Evolutionary conservation across 805 yeast species (phyloP), one percentile per base, ranked within the genome.

Genomic region (Yamadazyma insecticola): DNA sequence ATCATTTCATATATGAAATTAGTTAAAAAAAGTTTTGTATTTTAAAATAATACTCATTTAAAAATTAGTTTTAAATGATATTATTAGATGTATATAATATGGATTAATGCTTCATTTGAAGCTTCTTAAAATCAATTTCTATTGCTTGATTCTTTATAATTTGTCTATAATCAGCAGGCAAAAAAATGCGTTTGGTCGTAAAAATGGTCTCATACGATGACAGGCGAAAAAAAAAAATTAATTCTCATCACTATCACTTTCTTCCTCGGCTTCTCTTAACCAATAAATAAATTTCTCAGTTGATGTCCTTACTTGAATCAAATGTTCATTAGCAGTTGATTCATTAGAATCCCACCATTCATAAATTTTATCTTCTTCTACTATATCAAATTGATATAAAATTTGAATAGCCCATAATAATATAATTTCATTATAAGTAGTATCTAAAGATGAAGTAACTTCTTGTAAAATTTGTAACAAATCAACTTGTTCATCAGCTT

Each of bases 221-320:
- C n/a, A n/a, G n/a, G n/a, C n/a, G n/a, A n/a, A n/a, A n/a, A n/a
- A n/a, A n/a, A n/a, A n/a, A n/a, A n/a, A n/a, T 41, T 8, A 27
- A 13, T 16, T 6, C 22, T 29, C 20, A 10, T 26, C 30, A 19
- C 22, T 43, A 8, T 56, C 61, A 22, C 53, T 53, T 28, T 54
- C 55, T 45, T 78, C 87, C 40, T 75, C 82, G 1, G 96, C 97
- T 28, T 78, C 84, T 46, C 73, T 72, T 37, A 90, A 70, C 97
- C 97, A 89, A 13, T 79, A 84, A 13, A 90, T 70, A 79, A 90
- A 90, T 54, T 78, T 81, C 6, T 61, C 73, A 2, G 86, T 78
- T 42, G 75, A 66, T 17, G 51, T 63, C 36, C 81, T 72, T 13
- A 79, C 78, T 16, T 60, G 63, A 11, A 51, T 48, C 24, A 74